Evolutionary conservation across 257 asterid genomes (phyloP).

Genomic region (Agastache rugosa): DNA sequence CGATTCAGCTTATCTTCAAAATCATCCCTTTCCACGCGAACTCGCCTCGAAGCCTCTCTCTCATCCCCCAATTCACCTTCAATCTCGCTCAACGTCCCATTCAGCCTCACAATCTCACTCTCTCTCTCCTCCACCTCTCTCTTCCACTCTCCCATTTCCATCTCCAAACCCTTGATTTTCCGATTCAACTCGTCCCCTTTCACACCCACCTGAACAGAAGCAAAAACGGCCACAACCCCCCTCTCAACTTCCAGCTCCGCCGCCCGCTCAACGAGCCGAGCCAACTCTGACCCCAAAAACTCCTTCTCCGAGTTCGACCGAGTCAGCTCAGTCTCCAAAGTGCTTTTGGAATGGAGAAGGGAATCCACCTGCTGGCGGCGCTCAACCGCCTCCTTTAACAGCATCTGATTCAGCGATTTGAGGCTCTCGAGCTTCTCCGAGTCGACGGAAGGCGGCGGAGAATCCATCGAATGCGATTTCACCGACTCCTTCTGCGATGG

Average conservation of each 20-base stretch:
- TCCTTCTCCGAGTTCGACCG: constrained; percentile 58
- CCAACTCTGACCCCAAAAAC: constrained; percentile 50
- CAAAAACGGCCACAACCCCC: constrained; percentile 55
- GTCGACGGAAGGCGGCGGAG: constrained; percentile 38
- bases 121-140: constrained; percentile 52
- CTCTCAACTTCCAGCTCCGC: constrained; percentile 61
- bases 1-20: constrained; percentile 43
- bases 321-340: constrained; percentile 55
- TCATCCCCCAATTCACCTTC: constrained; percentile 45
- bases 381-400: constrained; percentile 66
- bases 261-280: constrained; percentile 50
- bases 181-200: constrained; percentile 44
- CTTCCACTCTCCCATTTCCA: constrained; percentile 48
- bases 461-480: constrained; percentile 44
- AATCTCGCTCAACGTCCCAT: constrained; percentile 42
- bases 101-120: constrained; percentile 48
- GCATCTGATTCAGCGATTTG: constrained; percentile 66
- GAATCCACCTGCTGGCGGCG: constrained; percentile 74
- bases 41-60: constrained; percentile 43
- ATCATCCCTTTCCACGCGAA: constrained; percentile 57
- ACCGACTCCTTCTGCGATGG: constrained; percentile 31
- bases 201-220: constrained; percentile 49
- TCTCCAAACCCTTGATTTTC: constrained; percentile 49
- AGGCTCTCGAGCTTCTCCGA: constrained; percentile 58
- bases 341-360: constrained; percentile 48